Base-by-base conservation (phyloP, 1,284 basidiomycete genomes). In the Naganishia liquefaciens region DNA sequence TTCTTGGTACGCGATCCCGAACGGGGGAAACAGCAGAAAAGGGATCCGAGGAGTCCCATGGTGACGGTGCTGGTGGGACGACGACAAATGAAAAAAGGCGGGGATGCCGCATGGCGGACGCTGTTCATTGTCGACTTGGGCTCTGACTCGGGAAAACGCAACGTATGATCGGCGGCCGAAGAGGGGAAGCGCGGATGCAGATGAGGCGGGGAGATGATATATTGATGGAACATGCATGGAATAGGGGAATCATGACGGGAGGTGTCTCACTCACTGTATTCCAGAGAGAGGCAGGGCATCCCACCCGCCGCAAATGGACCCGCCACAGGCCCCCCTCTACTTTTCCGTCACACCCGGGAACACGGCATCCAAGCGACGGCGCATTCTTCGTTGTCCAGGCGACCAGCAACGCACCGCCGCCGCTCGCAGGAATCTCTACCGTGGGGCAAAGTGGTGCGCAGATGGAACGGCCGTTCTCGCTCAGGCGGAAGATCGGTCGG, bases 381-480 rank as follows among this genome's bases (percentile, higher is more conserved):
- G 46, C 7, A 40, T 60, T 5, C 15, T 39, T 2, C 23, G 21
- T 2, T 50, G 57, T 40, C 46, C 33, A 23, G 57, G 57, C 39
- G 23, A 23, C 3, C 7, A 25, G 9, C 15, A n/a, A 5, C 37
- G 39, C 11, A 37, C 27, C 19, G 17, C 46, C 11, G 23, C 27
- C 19, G 17, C 46, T 7, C 49, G 46, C 23, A 62, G 50, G 39
- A 74, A 74, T 66, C 77, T 79, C 58, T 72, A 73, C 67, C 68
- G 76, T 44, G 66, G 62, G 39, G 74, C 77, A 1, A 68, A 71
- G 63, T 78, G 77, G 77, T 75, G 74, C 17, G 52, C 71, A 0
- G 78, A 79, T 57, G 76, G 73, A 1, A 70, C 70, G 6, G 67
- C 73, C 6, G 68, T 76, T 11, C 68, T 80, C 9, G 73, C 74